Conservation (phyloP, 108 stramenopile genomes). For the Pseudonitzschia multistriata region DNA sequence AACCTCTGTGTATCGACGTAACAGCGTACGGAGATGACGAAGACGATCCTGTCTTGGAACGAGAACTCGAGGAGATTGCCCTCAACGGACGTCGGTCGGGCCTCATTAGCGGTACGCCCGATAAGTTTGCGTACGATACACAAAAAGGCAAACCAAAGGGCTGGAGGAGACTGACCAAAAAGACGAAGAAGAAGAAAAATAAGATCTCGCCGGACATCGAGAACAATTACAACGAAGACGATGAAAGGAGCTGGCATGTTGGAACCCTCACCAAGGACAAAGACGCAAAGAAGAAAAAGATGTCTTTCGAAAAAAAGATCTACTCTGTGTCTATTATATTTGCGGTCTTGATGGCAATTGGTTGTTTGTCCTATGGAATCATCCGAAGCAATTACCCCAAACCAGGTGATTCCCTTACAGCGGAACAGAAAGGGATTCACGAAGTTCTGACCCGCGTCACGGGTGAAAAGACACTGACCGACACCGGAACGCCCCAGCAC, state of each 20-base stretch:
- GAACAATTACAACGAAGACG: slow-evolving; percentile 4
- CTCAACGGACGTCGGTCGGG: slow-evolving; percentile 32
- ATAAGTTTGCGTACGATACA: slow-evolving; percentile 16
- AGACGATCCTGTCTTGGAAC: slow-evolving; percentile 30
- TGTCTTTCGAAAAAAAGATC: background rate
- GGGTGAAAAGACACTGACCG: slow-evolving; percentile 26
- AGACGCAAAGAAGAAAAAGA: background rate
- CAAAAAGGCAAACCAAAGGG: slow-evolving; percentile 25
- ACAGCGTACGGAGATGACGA: slow-evolving; percentile 15
- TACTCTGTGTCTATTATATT: slow-evolving; percentile 2
- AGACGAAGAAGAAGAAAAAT: background rate
- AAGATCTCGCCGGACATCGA: background rate
- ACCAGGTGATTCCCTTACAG: background rate
- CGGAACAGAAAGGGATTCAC: slow-evolving; percentile 26
- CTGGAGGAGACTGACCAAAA: background rate
- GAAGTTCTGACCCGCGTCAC: slow-evolving; percentile 30
- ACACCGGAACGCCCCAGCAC: slow-evolving; percentile 43
- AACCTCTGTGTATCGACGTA: slow-evolving; percentile 17
- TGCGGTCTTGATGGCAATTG: slow-evolving; percentile 2
- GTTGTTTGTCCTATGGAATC: slow-evolving; percentile 7
- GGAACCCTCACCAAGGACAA: slow-evolving; percentile 19
- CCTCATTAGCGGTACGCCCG: slow-evolving; percentile 26
- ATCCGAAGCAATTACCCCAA: slow-evolving; percentile 2
- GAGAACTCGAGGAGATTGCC: slow-evolving; percentile 36
- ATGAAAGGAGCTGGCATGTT: slow-evolving; percentile 20